A percentile compares a stretch with the other conserved stretches of the same genome.
Conservation (phyloP, 2,329 filamentous ascomycete species). For the Cladosporium austrohemisphaericum region DNA sequence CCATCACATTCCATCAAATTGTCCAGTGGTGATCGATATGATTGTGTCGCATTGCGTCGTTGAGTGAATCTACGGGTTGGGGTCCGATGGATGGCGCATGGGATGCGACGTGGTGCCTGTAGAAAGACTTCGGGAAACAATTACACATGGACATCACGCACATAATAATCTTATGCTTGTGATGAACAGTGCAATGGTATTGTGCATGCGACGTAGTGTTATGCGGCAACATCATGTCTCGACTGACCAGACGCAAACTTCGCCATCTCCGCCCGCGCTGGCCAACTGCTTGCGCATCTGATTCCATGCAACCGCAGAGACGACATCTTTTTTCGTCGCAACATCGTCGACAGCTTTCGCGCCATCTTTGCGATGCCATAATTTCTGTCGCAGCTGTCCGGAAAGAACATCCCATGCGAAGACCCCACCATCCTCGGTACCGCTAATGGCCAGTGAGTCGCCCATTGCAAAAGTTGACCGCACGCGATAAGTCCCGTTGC, state of each 20-base stretch:
- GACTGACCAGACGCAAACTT: constrained; percentile 34
- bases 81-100: too few species aligned
- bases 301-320: constrained; percentile 48
- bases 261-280: constrained; percentile 49
- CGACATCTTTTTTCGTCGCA: constrained; percentile 46
- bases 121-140: too few species aligned
- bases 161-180: too few species aligned
- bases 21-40: too few species aligned
- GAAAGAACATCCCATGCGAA: constrained; percentile 82
- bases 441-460: constrained; percentile 74
- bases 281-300: constrained; percentile 45
- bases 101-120: too few species aligned
- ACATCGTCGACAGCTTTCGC: constrained; percentile 21
- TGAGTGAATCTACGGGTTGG: too few species aligned
- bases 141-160: too few species aligned
- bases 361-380: constrained; percentile 44
- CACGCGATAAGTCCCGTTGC: constrained; percentile 69
- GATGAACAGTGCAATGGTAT: background rate
- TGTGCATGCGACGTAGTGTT: background rate
- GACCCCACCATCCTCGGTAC: constrained; percentile 71
- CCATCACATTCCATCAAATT: too few species aligned
- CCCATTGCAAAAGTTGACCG: constrained; percentile 70
- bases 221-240: constrained; percentile 2
- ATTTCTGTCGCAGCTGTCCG: constrained; percentile 62
- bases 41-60: too few species aligned